Evolutionary conservation across 1,284 basidiomycete genomes (phyloP).

Genomic region (Sanguinoderma infundibulare): DNA sequence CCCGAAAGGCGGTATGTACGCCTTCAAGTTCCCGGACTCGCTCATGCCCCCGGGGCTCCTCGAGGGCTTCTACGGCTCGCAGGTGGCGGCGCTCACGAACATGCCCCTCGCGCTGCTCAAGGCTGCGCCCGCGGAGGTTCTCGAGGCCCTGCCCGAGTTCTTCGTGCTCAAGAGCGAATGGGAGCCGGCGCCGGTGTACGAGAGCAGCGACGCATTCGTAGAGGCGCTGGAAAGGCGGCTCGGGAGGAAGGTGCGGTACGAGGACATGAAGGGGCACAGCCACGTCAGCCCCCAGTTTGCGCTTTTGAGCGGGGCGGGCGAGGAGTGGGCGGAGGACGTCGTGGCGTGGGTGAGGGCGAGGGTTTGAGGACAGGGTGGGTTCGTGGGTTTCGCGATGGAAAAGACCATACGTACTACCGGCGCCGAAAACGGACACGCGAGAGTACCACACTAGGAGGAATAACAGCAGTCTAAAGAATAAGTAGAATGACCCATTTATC

Average conservation of each 20-base stretch:
- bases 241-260: constrained; percentile 33
- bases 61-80: constrained; percentile 50
- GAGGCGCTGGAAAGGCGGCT: constrained; percentile 38
- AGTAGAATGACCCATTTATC: too few relatives aligned
- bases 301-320: constrained; percentile 57
- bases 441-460: too few relatives aligned
- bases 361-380: too few relatives aligned
- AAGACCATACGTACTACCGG: too few relatives aligned
- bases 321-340: constrained; percentile 61
- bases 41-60: constrained; percentile 33
- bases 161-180: constrained; percentile 53
- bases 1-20: constrained; percentile 50
- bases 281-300: constrained; percentile 61
- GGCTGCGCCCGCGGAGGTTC: constrained; percentile 37
- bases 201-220: constrained; percentile 40
- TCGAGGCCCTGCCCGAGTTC: constrained; percentile 47
- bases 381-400: too few relatives aligned
- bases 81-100: constrained; percentile 43
- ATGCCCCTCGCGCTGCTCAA: constrained; percentile 46
- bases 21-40: constrained; percentile 34
- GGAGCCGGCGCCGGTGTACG: constrained; percentile 51
- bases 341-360: constrained; percentile 42
- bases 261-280: constrained; percentile 60
- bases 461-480: too few relatives aligned
- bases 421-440: too few relatives aligned